Evolutionary conservation across 441 rosid genomes (phyloP).

Genomic region (Populus tomentosa): DNA sequence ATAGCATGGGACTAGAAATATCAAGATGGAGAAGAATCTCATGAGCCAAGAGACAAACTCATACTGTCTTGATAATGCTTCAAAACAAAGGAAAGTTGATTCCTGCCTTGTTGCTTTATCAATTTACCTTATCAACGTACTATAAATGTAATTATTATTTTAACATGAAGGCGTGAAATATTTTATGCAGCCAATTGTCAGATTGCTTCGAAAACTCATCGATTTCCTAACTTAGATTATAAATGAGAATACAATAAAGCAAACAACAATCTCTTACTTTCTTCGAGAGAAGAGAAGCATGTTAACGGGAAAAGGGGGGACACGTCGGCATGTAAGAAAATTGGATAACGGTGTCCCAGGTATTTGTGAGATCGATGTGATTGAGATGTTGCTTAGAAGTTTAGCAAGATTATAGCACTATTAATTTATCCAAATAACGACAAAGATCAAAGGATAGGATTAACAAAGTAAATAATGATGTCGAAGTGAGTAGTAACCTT

Average conservation of each 20-base stretch:
- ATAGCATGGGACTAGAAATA: not conserved
- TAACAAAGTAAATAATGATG: slow-evolving; percentile 1
- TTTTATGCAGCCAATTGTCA: not conserved
- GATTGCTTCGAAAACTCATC: not conserved
- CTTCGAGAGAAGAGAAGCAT: not conserved
- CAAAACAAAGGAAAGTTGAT: not conserved
- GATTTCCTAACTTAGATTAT: not conserved
- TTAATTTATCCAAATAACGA: slow-evolving; percentile 18
- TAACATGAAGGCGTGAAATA: not conserved
- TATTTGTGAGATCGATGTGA: slow-evolving; percentile 18
- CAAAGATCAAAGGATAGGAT: slow-evolving; percentile 1
- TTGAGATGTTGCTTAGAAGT: slow-evolving; percentile 36
- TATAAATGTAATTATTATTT: not conserved
- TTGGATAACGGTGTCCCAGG: slow-evolving; percentile 15
- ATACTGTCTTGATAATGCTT: not conserved
- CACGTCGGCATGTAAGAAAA: slow-evolving; percentile 12
- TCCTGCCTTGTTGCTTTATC: not conserved
- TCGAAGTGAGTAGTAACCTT: slow-evolving; percentile 54
- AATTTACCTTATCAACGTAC: too few relatives aligned
- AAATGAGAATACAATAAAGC: not conserved
- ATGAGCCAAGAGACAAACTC: not conserved
- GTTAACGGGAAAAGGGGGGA: not conserved
- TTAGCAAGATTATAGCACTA: slow-evolving; percentile 30
- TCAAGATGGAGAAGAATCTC: not conserved
- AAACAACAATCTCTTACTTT: not conserved